Evolutionary conservation across 1,284 basidiomycete genomes (phyloP), one percentile per base, ranked within the genome.

Genomic region (Trichosporon coremiiforme): DNA sequence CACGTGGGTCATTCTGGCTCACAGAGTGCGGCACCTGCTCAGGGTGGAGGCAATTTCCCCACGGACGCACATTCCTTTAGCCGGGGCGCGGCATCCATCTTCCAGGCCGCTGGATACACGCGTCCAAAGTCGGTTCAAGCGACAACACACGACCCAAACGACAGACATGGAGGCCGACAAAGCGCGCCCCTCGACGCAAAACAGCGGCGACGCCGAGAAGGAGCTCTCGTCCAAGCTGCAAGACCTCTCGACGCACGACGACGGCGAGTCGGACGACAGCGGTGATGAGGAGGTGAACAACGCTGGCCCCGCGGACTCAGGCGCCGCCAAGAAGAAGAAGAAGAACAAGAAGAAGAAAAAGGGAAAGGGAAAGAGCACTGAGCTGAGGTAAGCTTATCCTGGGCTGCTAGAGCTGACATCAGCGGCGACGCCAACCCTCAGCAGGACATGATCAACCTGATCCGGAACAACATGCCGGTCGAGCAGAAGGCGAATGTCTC

Each of bases 351-450:
- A 73, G 71, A 78, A 69, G 73, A 73, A 41, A 66, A 77, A 69
- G 75, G 68, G 82, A 69, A 83, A 80, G 31, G 78, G 76, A 45
- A 82, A 84, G 73, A 79, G 79, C 13, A 62, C 63, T 35, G 64
- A 50, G 45, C 38, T 63, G 53, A 65, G 29, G 25, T 45, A 15
- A 35, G 22, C 50, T 17, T 3, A 35, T 17, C 15, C 1, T 33
- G 25, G 5, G 2, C 4, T 36, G 20, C 8, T 8, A 22, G 2
- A 33, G 22, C 57, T 64, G 31, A 67, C 66, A 10, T 12, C 47
- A 68, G 64, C 57, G 68, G 68, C 60, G 36, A 63, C 65, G 38
- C 57, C 20, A 60, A 60, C 57, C 29, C 57, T 7, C 63, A 69
- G 47, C 25, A 68, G 35, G 69, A 72, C 22, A 41, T 70, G 17